Evolutionary conservation across 78 protist genomes (phyloP).

Genomic region (Dictyostelium discoideum): DNA sequence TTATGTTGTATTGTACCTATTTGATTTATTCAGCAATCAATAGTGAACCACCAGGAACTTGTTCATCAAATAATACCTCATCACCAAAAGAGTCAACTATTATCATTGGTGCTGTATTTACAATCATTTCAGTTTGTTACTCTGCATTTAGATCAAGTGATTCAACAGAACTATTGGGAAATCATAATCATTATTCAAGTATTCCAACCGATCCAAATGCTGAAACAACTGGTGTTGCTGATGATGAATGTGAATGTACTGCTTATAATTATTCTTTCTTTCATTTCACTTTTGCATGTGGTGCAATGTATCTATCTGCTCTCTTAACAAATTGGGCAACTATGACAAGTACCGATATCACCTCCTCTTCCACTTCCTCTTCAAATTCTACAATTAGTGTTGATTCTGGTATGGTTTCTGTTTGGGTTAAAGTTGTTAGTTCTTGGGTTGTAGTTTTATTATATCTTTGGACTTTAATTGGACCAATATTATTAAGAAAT

Average conservation of each 20-base stretch:
- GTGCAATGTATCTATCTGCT: constrained; percentile 86
- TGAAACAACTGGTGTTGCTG: constrained; percentile 28
- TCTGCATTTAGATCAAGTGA: constrained; percentile 77
- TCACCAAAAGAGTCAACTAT: constrained; percentile 2
- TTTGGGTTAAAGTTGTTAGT: constrained; percentile 85
- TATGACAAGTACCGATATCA: not conserved
- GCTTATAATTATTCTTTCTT: constrained; percentile 86
- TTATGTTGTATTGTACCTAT: constrained; percentile 82
- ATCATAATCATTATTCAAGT: not conserved
- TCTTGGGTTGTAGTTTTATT: constrained; percentile 63
- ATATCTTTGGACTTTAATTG: constrained; percentile 86
- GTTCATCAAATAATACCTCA: not conserved
- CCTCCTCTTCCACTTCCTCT: not conserved
- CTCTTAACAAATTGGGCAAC: constrained; percentile 86
- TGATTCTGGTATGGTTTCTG: constrained; percentile 77
- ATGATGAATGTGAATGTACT: constrained; percentile 75
- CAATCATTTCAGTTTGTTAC: constrained; percentile 81
- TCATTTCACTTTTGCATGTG: constrained; percentile 87
- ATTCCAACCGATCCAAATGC: not conserved
- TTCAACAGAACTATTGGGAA: constrained; percentile 41
- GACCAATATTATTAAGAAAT: constrained; percentile 70
- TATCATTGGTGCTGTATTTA: constrained; percentile 76
- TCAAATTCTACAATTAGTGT: not conserved
- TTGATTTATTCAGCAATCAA: constrained; percentile 83
- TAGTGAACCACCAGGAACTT: constrained; percentile 62